These are phyloP conservation scores for Neospermospora avenae DNA, from an alignment of 2,329 filamentous ascomycete species.

Conservation along the genomic window DNA sequence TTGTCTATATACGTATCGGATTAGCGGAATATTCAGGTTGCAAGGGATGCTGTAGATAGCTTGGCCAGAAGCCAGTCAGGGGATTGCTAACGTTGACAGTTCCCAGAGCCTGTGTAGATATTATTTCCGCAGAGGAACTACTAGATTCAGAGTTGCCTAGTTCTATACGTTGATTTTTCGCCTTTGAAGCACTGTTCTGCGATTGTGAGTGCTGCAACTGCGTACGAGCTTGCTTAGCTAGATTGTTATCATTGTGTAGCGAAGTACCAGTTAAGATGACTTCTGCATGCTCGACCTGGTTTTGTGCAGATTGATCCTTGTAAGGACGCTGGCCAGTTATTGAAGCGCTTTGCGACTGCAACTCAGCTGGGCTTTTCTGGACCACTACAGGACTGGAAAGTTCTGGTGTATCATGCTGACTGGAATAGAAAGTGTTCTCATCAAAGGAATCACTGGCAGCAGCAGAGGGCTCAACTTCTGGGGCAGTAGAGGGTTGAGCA, in stretches of 20 bases:
- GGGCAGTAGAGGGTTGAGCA: slow-evolving; percentile 61
- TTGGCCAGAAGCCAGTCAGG: not conserved
- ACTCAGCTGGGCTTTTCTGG: slow-evolving; percentile 27
- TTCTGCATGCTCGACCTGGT: slow-evolving; percentile 24
- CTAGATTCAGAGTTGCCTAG: slow-evolving; percentile 14
- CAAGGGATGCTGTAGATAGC: not conserved
- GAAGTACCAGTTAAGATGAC: slow-evolving; percentile 30
- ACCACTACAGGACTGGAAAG: slow-evolving; percentile 41
- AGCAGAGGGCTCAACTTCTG: slow-evolving; percentile 53
- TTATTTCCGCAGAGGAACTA: slow-evolving; percentile 4
- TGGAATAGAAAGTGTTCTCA: slow-evolving; percentile 94
- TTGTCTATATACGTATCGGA: slow-evolving; percentile 35
- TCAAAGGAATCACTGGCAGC: slow-evolving; percentile 81
- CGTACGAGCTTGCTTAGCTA: slow-evolving; percentile 19
- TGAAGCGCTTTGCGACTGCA: slow-evolving; percentile 24
- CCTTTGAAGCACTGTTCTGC: slow-evolving; percentile 9
- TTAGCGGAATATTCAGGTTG: slow-evolving; percentile 35
- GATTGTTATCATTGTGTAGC: slow-evolving; percentile 32
- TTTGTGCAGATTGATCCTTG: slow-evolving; percentile 20
- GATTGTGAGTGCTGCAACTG: slow-evolving; percentile 19
- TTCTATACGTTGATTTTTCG: not conserved
- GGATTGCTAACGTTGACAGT: slow-evolving; percentile 9
- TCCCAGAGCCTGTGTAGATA: slow-evolving; percentile 5
- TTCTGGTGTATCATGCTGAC: slow-evolving; percentile 77
- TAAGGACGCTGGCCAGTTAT: slow-evolving; percentile 23